A percentile compares a stretch with the other conserved stretches of the same genome.
Conservation (phyloP, 306 rosid species). For the Corylus americana region DNA sequence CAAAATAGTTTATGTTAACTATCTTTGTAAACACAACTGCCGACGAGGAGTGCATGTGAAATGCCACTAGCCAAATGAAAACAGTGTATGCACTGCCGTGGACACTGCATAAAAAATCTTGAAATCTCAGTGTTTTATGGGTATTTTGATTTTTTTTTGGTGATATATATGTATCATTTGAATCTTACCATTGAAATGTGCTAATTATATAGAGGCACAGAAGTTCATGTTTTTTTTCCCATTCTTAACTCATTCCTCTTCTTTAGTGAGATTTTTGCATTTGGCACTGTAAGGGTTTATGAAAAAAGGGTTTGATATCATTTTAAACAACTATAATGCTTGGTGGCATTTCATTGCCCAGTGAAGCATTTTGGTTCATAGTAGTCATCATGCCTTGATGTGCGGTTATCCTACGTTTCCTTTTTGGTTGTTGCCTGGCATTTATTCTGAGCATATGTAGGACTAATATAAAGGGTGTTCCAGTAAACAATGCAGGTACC, state of each 20-base stretch:
- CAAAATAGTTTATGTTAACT: background rate
- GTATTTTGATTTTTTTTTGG: background rate
- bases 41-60: background rate
- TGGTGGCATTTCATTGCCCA: background rate
- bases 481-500: conserved; percentile 86
- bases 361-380: conserved; percentile 2
- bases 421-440: background rate
- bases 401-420: background rate
- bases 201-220: background rate
- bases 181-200: background rate
- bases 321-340: background rate
- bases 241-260: background rate
- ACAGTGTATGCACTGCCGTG: background rate
- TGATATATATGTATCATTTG: background rate
- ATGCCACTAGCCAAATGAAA: background rate
- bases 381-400: background rate
- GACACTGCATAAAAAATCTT: background rate
- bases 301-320: background rate
- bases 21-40: background rate
- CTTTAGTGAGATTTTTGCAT: background rate
- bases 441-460: background rate
- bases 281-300: background rate
- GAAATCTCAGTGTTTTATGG: background rate
- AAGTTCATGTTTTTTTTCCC: background rate
- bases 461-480: conserved; percentile 19